A percentile compares a stretch with the other conserved stretches of the same genome.
phyloP scores from a whole-genome alignment of 495 filamentous ascomycete genomes.

The Tuber calosporum region DNA sequence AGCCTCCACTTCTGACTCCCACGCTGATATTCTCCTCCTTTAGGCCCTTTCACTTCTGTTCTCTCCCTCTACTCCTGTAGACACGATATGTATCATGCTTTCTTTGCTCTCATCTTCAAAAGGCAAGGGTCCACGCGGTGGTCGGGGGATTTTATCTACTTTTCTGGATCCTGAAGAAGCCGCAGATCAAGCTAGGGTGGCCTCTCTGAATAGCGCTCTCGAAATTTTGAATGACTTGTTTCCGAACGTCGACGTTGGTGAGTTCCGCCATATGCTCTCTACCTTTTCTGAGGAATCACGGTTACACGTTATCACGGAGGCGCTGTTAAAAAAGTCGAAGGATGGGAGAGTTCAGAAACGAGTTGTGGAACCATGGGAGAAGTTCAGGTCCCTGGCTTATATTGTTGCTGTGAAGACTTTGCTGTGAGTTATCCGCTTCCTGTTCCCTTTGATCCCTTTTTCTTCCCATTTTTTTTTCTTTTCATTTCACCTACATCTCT shows the following conservation, averaged over 20 bases:
- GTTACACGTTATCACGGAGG: conserved; percentile 76
- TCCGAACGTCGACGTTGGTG: conserved; percentile 77
- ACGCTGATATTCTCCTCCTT: neutral
- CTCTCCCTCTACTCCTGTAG: neutral
- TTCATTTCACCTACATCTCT: neutral
- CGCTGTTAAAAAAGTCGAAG: conserved; percentile 58
- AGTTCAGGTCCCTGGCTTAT: conserved; percentile 67
- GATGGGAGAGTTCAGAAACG: conserved; percentile 24
- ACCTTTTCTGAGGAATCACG: conserved; percentile 76
- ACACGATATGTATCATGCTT: conserved; percentile 28
- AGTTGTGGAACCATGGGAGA: conserved; percentile 53
- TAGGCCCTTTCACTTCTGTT: neutral
- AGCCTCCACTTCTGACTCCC: neutral
- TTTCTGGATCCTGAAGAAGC: conserved; percentile 11
- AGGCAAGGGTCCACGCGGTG: conserved; percentile 10
- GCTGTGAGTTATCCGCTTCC: conserved; percentile 41
- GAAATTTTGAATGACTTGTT: conserved; percentile 67
- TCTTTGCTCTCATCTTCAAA: conserved; percentile 27
- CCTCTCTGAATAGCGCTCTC: conserved; percentile 62
- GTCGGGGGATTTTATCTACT: conserved; percentile 9
- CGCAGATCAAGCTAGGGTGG: conserved; percentile 14
- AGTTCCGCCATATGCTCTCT: conserved; percentile 82
- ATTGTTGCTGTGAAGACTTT: conserved; percentile 58
- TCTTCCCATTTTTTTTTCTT: neutral
- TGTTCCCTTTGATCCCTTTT: neutral